Base-by-base conservation (phyloP, 2,329 filamentous ascomycete species). In the Diaporthe batatas region DNA sequence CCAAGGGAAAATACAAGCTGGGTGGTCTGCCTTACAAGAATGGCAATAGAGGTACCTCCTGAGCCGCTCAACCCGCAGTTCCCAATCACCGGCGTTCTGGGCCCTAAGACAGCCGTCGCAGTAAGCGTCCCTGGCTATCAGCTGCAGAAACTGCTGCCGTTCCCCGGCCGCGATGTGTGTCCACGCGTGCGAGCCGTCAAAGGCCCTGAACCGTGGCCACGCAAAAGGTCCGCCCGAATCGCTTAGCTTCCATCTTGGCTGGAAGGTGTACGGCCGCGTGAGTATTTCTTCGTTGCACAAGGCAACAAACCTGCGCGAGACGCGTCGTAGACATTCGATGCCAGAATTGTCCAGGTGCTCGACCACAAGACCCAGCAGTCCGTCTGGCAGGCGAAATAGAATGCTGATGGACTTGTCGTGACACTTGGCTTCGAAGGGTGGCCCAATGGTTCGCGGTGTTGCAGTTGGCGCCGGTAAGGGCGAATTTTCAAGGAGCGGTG, bases 311-410 rank as follows among this genome's bases (percentile, higher is more conserved):
- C 11, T 47, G 29, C 70, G 49, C 2, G 70, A 39, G 25, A 47
- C 59, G 29, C 70, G 70, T 16, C 70, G 70, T 7, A 72, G 39
- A 21, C 70, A 72, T 51, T 68, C 70, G 34, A 72, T 18, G 2
- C 58, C 70, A n/a, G 21, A 21, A 18, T 51, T 49, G 29, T 72
- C 70, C n/a, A 72, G 59, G 16, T 49, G 39, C 18, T 68, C 36
- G 39, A 72, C 68, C 4, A 72, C 39, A n/a, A 3, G 23, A 8
- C 14, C 47, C 8, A 72, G 32, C 10, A 72, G 8, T 16, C 16
- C 6, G n/a, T 58, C 51, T 32, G 70, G 70, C 8, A 72, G 51
- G 49, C 59, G 59, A 42, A 42, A 39, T 6, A 72, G 23, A 1
- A 16, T n/a, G 51, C 59, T 68, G 23, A 12, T 42, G 1, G 21